These are phyloP conservation scores for Heritiera fomes DNA, from an alignment of 345 rosid species.

Conservation along the genomic window DNA sequence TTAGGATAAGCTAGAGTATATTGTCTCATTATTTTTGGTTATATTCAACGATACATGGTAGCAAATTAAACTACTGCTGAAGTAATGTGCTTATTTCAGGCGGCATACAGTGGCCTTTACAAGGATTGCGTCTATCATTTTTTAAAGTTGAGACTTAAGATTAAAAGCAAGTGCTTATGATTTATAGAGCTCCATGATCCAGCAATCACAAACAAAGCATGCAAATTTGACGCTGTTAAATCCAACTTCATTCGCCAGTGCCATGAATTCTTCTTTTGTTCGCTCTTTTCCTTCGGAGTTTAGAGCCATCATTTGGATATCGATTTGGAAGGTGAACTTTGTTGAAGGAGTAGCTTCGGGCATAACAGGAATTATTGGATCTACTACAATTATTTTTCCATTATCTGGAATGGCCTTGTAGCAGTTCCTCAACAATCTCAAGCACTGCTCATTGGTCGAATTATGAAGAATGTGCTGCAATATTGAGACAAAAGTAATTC, in stretches of 20 bases:
- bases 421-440: constrained; percentile 37
- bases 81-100: background rate
- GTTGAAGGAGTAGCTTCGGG: background rate
- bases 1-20: no score
- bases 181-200: constrained; percentile 6
- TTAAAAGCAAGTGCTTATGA: background rate
- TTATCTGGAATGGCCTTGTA: constrained; percentile 26
- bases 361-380: background rate
- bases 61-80: background rate
- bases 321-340: no score
- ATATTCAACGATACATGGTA: background rate
- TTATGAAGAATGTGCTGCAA: constrained; percentile 48
- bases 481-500: no score
- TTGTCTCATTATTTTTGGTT: background rate
- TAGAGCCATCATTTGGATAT: constrained; percentile 6
- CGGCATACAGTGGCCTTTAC: background rate
- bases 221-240: background rate
- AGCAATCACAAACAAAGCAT: background rate
- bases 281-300: background rate
- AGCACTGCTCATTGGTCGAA: constrained; percentile 47
- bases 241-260: background rate
- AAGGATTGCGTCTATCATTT: background rate
- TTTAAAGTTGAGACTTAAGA: background rate
- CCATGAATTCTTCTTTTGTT: constrained; percentile 10
- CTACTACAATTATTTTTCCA: constrained; percentile 41